A percentile compares a stretch with the other conserved stretches of the same genome.
Conservation (phyloP, 2,329 filamentous ascomycete genomes). For the Lachnellula arida region DNA sequence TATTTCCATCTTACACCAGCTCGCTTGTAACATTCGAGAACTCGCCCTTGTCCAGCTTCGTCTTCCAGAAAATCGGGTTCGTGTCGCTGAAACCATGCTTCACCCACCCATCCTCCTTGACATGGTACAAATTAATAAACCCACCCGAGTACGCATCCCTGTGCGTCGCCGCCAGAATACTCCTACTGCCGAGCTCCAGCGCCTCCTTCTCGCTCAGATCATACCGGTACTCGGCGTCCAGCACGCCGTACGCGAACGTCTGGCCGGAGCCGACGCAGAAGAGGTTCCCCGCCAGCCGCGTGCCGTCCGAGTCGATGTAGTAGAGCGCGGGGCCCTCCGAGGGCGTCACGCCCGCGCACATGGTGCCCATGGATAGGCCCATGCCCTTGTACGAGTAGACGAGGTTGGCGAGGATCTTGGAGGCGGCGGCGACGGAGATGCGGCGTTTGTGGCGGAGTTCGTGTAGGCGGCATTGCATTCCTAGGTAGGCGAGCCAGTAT, state of each 20-base stretch:
- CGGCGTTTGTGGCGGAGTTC: constrained; percentile 98
- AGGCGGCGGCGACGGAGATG: constrained; percentile 94
- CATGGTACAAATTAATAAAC: constrained; percentile 97
- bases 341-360: constrained; percentile 95
- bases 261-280: constrained; percentile 98
- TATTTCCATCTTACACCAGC: constrained; percentile 24
- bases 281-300: constrained; percentile 84
- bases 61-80: constrained; percentile 99
- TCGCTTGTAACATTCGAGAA: constrained; percentile 54
- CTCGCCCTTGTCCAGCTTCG: constrained; percentile 96
- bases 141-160: constrained; percentile 98
- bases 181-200: constrained; percentile 82
- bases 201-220: constrained; percentile 84
- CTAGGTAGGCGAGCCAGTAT: constrained; percentile 98
- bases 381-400: constrained; percentile 99
- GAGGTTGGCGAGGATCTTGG: constrained; percentile 97
- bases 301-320: constrained; percentile 98
- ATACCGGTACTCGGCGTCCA: constrained; percentile 92
- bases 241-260: constrained; percentile 97
- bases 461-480: constrained; percentile 98
- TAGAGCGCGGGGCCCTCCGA: constrained; percentile 96
- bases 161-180: constrained; percentile 94
- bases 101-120: constrained; percentile 98
- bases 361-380: constrained; percentile 98
- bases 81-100: constrained; percentile 98